Conservation (phyloP, 2,329 filamentous ascomycete species). For the Geosmithia putterillii region DNA sequence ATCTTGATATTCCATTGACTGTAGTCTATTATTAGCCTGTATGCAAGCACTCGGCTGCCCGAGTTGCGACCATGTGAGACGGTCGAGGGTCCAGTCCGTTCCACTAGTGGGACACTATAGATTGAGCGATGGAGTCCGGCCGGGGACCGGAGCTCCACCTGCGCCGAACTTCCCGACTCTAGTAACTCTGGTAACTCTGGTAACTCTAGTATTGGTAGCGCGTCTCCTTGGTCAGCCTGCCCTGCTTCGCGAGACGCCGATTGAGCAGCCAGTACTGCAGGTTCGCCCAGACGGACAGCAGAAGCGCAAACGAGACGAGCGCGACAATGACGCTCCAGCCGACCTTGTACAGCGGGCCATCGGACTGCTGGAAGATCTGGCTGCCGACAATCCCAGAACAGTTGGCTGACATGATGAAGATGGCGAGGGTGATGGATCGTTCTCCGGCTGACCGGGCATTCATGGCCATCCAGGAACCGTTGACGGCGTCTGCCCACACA, state of each 20-base stretch:
- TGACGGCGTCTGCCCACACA: constrained; percentile 32
- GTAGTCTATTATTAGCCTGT: too few relatives aligned
- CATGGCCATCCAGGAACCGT: constrained; percentile 47
- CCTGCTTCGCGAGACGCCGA: neutral
- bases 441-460: constrained; percentile 43
- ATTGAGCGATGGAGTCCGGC: too few relatives aligned
- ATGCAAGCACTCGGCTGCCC: too few relatives aligned
- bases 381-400: constrained; percentile 48
- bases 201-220: neutral
- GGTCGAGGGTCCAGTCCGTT: too few relatives aligned
- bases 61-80: too few relatives aligned
- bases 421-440: constrained; percentile 45
- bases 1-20: neutral
- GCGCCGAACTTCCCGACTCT: too few relatives aligned
- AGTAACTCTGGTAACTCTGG: too few relatives aligned
- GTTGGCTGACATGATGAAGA: constrained; percentile 52
- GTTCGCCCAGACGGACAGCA: constrained; percentile 16
- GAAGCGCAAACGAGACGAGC: constrained; percentile 27
- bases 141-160: too few relatives aligned
- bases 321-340: constrained; percentile 33
- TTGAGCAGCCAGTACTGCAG: neutral
- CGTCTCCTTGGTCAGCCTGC: neutral
- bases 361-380: constrained; percentile 43
- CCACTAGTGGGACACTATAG: too few relatives aligned
- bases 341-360: constrained; percentile 36